Base-by-base conservation (phyloP, 441 rosid genomes). In the Gossypium schwendimanii region DNA sequence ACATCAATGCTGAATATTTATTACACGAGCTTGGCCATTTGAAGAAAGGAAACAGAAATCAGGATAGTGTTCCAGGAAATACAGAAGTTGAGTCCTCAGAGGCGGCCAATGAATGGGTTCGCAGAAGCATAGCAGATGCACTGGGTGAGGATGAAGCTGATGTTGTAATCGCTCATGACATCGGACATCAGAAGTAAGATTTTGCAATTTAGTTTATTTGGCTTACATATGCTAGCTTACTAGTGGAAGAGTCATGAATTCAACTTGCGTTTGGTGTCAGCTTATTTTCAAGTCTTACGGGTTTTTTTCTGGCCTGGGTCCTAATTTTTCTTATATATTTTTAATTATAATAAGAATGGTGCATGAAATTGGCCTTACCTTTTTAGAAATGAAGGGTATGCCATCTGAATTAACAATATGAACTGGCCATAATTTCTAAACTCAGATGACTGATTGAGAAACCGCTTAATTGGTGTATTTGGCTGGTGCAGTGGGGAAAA, bases 71-170 rank as follows among this genome's bases (percentile, higher is more conserved):
- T 67, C 69, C 74, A 12, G 86, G 76, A 36, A 67, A 84, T 76
- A 88, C 87, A 80, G 94, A 85, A 73, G 65, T 67, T 71, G 84
- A 77, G 45, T 68, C 88, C 44, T 72, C 83, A 15, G 79, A 77
- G 36, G 76, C 79, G 28, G 76, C 80, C 36, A 82, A 70, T 59
- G 93, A 83, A 81, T 87, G 93, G 94, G 70, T 70, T 68, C 87
- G 73, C 36, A 87, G 93, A 83, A 96, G 86, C 88, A 66, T 96
- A 80, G 97, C 97, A 70, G 98, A 96, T 86, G 97, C 99, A 44
- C 81, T 96, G 82, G 99, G 99, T 57, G 99, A 96, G 61, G 99
- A 96, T 79, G 99, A 96, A 81, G 97, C 96, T 78, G 98, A 96
- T 87, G 97, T 91, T 68, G 85, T 88, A 73, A 83, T 93, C 77